Evolutionary conservation across 2,329 filamentous ascomycete genomes (phyloP), one percentile per base, ranked within the genome.

Genomic region (Chrysoporthe cubensis): DNA sequence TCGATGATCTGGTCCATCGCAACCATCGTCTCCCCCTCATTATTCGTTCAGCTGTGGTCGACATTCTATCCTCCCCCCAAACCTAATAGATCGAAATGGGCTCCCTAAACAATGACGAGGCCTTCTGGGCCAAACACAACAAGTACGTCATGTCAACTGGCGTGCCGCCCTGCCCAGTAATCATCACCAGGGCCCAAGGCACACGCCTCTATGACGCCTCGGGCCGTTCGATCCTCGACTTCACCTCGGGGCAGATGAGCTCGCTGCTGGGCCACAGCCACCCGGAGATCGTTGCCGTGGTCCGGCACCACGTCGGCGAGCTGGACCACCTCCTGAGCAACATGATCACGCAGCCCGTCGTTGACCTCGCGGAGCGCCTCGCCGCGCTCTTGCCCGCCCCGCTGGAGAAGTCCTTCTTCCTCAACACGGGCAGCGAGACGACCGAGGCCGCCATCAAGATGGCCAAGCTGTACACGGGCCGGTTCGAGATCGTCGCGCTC

Each of bases 371-470:
- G 0, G 80, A 84, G 71, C 79, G 82, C 1, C 76, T 89, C 2
- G 81, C 79, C 0, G 72, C 75, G 0, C 69, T 85, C 0, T 79
- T 87, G 2, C 85, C 85, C 0, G 71, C 74, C 0, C 79, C 78
- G 0, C 77, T 89, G 0, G 80, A 84, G 48, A 85, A 85, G 70
- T 82, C 85, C 0, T 83, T 88, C 72, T 88, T 88, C 70, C 77
- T 88, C 4, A 85, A 79, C 70, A 88, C 86, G 0, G 87, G 86
- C 2, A 82, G 79, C 0, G 86, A 88, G 74, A 80, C 78, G 1
- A 85, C 79, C 60, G 88, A 90, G 71, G 87, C 87, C 4, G 88
- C 87, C 0, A 88, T 90, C 69, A 86, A 87, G 66, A 82, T 91
- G 72, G 88, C 88, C 3, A 90, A 90, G 74, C 77, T 81, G 42